phyloP scores from a whole-genome alignment of 495 filamentous ascomycete species.

The Aspergillus panamensis region DNA sequence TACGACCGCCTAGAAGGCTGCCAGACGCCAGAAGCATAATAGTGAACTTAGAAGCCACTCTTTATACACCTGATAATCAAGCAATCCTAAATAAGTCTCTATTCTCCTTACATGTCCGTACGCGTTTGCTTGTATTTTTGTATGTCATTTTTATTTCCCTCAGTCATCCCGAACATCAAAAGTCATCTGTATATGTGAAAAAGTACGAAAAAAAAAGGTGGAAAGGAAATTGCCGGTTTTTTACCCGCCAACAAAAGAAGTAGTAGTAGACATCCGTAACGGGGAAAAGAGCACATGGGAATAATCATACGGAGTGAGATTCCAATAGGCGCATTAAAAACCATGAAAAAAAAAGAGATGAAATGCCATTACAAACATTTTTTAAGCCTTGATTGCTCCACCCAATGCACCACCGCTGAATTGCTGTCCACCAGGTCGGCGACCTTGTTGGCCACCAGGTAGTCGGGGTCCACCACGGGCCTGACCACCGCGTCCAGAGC shows the following conservation, averaged over 20 bases:
- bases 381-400: conserved; percentile 60
- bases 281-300: conserved; percentile 21
- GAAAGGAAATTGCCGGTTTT: conserved; percentile 1
- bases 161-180: conserved; percentile 20
- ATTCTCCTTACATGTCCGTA: background rate
- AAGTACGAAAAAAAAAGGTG: conserved; percentile 14
- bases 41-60: background rate
- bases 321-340: conserved; percentile 26
- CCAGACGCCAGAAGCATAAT: background rate
- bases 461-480: conserved; percentile 62
- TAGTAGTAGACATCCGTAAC: conserved; percentile 9
- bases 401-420: conserved; percentile 63
- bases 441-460: conserved; percentile 47
- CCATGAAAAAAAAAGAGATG: conserved; percentile 29
- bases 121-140: background rate
- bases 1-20: background rate
- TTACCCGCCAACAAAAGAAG: background rate
- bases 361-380: conserved; percentile 43
- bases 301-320: conserved; percentile 22
- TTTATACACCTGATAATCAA: background rate
- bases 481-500: conserved; percentile 58
- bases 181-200: conserved; percentile 17
- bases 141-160: conserved; percentile 9
- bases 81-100: background rate
- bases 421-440: conserved; percentile 56